A percentile compares a stretch with the other conserved stretches of the same genome.
phyloP scores from a whole-genome alignment of 768 basidiomycete species.

The Leccinum incarnatum region DNA sequence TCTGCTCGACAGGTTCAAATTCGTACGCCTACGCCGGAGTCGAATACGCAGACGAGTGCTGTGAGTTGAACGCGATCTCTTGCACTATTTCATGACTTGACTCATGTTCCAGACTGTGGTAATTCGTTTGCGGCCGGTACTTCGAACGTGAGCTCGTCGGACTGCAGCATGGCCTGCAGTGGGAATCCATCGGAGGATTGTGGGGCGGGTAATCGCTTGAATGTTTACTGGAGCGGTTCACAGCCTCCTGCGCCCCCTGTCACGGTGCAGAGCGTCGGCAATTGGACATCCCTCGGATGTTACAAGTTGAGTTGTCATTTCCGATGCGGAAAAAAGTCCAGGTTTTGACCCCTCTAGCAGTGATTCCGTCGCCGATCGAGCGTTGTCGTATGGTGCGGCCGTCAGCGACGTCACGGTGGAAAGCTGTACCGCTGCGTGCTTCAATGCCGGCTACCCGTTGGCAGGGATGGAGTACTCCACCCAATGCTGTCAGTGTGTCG shows the following conservation, averaged over 20 bases:
- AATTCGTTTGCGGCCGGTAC: conserved; percentile 49
- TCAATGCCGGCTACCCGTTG: conserved; percentile 37
- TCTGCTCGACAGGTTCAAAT: conserved; percentile 36
- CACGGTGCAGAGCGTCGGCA: conserved; percentile 52
- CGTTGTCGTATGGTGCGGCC: conserved; percentile 29
- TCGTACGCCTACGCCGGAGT: conserved; percentile 64
- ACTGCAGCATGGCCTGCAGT: conserved; percentile 62
- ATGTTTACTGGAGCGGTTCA: conserved; percentile 62
- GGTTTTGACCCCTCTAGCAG: conserved; percentile 18
- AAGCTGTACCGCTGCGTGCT: conserved; percentile 48
- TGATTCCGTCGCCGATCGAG: conserved; percentile 34
- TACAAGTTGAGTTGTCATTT: conserved; percentile 44
- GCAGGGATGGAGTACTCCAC: conserved; percentile 47
- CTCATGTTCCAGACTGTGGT: conserved; percentile 53
- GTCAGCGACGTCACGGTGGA: conserved; percentile 47
- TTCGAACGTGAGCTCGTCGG: conserved; percentile 41
- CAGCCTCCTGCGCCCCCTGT: conserved; percentile 54
- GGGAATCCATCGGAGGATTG: conserved; percentile 58
- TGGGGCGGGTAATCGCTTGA: conserved; percentile 57
- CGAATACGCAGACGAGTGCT: conserved; percentile 66
- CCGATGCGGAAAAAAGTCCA: neutral
- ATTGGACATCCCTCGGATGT: conserved; percentile 70
- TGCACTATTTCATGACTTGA: neutral
- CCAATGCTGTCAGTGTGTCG: conserved; percentile 45
- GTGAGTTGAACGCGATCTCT: conserved; percentile 35